A percentile compares a stretch with the other conserved stretches of the same genome.
These are phyloP conservation scores for Dovyalis caffra DNA, from an alignment of 345 rosid genomes.

Conservation along the genomic window DNA sequence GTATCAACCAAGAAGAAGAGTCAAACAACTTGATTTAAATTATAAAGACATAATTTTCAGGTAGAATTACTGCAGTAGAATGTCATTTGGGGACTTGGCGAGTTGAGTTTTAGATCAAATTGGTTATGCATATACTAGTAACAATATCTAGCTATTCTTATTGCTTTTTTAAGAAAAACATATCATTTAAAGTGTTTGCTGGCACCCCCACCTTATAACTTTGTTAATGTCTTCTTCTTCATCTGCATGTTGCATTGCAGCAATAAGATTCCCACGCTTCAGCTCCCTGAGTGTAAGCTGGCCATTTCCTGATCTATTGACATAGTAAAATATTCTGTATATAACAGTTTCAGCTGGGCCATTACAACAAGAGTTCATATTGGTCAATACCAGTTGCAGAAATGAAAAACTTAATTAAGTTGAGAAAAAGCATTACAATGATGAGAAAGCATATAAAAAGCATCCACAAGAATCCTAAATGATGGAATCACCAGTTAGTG, in stretches of 20 bases:
- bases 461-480: neutral
- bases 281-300: slow-evolving; percentile 84
- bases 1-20: neutral
- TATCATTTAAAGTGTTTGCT: slow-evolving; percentile 1
- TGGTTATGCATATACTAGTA: neutral
- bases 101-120: neutral
- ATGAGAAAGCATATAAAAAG: neutral
- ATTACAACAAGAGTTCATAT: slow-evolving; percentile 24
- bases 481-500: neutral
- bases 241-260: slow-evolving; percentile 87
- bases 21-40: neutral
- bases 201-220: slow-evolving; percentile 64
- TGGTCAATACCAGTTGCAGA: neutral
- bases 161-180: neutral
- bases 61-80: neutral
- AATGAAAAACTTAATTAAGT: neutral
- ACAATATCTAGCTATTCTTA: neutral
- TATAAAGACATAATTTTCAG: neutral
- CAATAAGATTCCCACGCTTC: slow-evolving; percentile 80
- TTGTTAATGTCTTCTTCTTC: slow-evolving; percentile 98
- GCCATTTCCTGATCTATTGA: slow-evolving; percentile 87
- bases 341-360: slow-evolving; percentile 96
- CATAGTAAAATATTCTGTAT: slow-evolving; percentile 91
- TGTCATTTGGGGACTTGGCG: neutral
- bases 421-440: neutral